phyloP scores from a whole-genome alignment of 768 basidiomycete species.

The Amanita inopinata region DNA sequence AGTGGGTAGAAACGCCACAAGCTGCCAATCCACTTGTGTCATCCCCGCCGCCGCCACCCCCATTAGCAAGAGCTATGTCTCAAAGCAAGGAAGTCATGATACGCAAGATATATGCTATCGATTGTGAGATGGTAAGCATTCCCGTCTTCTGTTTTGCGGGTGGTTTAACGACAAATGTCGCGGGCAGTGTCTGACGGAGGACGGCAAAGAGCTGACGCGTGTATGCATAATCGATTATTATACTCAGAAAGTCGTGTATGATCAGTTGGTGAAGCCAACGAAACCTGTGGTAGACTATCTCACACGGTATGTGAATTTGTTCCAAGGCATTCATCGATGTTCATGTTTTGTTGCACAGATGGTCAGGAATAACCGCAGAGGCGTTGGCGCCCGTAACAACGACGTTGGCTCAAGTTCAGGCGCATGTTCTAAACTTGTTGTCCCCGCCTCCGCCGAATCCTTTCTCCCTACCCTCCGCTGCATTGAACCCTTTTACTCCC shows the following conservation, averaged over 20 bases:
- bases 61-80: slow-evolving; percentile 18
- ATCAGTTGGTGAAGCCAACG: slow-evolving; percentile 81
- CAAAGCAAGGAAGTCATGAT: slow-evolving; percentile 19
- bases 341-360: slow-evolving; percentile 32
- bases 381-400: slow-evolving; percentile 62
- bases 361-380: slow-evolving; percentile 87
- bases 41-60: slow-evolving; percentile 22
- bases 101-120: slow-evolving; percentile 68
- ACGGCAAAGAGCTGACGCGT: slow-evolving; percentile 83
- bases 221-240: slow-evolving; percentile 76
- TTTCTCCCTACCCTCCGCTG: slow-evolving; percentile 21
- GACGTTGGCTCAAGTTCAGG: slow-evolving; percentile 72
- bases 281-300: slow-evolving; percentile 86
- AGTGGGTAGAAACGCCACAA: slow-evolving; percentile 76
- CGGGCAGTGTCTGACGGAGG: slow-evolving; percentile 74
- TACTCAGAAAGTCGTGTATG: slow-evolving; percentile 68
- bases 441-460: slow-evolving; percentile 33
- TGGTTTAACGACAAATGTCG: slow-evolving; percentile 1
- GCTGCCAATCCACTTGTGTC: not conserved
- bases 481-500: slow-evolving; percentile 4
- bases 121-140: slow-evolving; percentile 90
- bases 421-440: slow-evolving; percentile 53
- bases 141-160: not conserved
- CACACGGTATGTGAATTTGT: slow-evolving; percentile 50
- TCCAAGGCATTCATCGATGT: not conserved